A percentile compares a stretch with the other conserved stretches of the same genome.
Evolutionary conservation across 805 yeast species (phyloP).

Genomic region (Yamadazyma paraphyllophila): DNA sequence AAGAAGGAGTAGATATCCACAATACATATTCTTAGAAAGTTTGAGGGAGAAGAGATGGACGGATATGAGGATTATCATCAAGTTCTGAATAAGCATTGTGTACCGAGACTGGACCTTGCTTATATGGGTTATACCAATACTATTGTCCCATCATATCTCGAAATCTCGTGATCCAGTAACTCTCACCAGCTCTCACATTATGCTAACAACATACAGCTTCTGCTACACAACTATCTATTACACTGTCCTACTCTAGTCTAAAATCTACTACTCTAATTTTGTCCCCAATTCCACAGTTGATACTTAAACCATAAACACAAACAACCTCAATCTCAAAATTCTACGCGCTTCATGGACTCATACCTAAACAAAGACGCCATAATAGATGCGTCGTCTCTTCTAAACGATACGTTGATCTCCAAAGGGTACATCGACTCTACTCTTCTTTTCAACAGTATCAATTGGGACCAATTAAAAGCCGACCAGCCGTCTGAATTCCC

Average conservation of each 20-base stretch:
- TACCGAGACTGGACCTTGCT: no score
- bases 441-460: slow-evolving; percentile 32
- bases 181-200: no score
- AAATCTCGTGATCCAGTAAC: no score
- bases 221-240: no score
- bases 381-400: slow-evolving; percentile 33
- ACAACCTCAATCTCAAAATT: neutral
- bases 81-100: no score
- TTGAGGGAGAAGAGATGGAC: neutral
- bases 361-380: slow-evolving; percentile 30
- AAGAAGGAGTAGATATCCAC: slow-evolving; percentile 3
- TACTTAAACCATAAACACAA: no score
- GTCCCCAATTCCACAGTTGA: neutral
- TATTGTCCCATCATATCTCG: no score
- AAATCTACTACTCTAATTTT: no score
- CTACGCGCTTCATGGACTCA: slow-evolving; percentile 5
- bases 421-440: slow-evolving; percentile 34
- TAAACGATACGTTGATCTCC: slow-evolving; percentile 33
- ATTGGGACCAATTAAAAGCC: slow-evolving; percentile 29
- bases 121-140: no score
- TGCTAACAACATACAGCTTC: no score
- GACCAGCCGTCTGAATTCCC: slow-evolving; percentile 21
- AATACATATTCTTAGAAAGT: neutral
- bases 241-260: no score
- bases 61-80: neutral